phyloP scores from a whole-genome alignment of 73 alveolate genomes.

The Paramecium caudatum region DNA sequence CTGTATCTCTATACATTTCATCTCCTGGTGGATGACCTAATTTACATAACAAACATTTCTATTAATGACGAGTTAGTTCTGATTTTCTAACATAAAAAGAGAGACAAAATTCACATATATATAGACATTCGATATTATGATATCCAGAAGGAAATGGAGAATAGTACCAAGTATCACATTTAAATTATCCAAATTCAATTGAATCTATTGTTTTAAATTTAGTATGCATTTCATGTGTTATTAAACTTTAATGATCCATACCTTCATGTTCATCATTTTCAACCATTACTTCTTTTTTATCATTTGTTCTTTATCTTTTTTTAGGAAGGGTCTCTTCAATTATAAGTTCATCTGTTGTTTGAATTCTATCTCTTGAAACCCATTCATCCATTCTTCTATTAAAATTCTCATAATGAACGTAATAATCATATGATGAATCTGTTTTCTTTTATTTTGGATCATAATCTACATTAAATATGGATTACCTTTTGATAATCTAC shows the following conservation, averaged over 20 bases:
- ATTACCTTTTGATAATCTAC: slow-evolving; percentile 70
- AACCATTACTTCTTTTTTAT: slow-evolving; percentile 63
- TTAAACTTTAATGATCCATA: slow-evolving; percentile 83
- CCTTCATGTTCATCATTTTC: slow-evolving; percentile 83
- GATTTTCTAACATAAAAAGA: slow-evolving; percentile 73
- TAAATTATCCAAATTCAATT: slow-evolving; percentile 89
- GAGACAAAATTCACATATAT: slow-evolving; percentile 92
- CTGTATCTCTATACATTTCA: slow-evolving; percentile 93
- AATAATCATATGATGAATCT: slow-evolving; percentile 79
- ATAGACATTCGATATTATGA: slow-evolving; percentile 90
- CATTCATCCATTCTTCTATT: slow-evolving; percentile 96
- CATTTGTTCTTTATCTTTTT: slow-evolving; percentile 64
- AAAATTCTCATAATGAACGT: slow-evolving; percentile 89
- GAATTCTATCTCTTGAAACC: slow-evolving; percentile 80
- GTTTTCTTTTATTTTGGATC: slow-evolving; percentile 47
- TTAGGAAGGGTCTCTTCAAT: slow-evolving; percentile 37
- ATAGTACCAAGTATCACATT: slow-evolving; percentile 96
- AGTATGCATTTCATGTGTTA: slow-evolving; percentile 92
- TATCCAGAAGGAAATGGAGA: slow-evolving; percentile 97
- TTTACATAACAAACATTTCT: slow-evolving; percentile 80
- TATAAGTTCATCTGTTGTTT: slow-evolving; percentile 56
- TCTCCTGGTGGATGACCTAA: slow-evolving; percentile 97
- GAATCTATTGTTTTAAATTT: slow-evolving; percentile 90
- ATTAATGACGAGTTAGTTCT: slow-evolving; percentile 86
- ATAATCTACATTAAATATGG: background rate